phyloP scores from a whole-genome alignment of 2,329 filamentous ascomycete species.

The Trichoderma cornu-damae region DNA sequence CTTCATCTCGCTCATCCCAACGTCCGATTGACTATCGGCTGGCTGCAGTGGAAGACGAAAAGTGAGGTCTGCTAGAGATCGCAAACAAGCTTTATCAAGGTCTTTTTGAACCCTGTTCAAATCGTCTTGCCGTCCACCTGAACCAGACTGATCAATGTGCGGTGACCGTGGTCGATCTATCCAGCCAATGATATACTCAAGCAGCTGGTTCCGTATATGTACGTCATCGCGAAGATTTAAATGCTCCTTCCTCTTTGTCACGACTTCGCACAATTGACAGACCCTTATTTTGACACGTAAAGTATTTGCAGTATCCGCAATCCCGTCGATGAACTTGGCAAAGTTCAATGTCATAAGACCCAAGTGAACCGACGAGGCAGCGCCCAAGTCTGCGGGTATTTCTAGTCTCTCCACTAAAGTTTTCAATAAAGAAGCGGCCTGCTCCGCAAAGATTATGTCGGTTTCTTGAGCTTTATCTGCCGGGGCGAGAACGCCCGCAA shows the following conservation, averaged over 20 bases:
- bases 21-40: slow-evolving; percentile 60
- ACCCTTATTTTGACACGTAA: slow-evolving; percentile 64
- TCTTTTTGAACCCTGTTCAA: slow-evolving; percentile 55
- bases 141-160: slow-evolving; percentile 38
- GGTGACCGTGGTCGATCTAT: slow-evolving; percentile 57
- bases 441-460: slow-evolving; percentile 62
- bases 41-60: slow-evolving; percentile 63
- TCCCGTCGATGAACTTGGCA: slow-evolving; percentile 59
- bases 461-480: slow-evolving; percentile 51
- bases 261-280: slow-evolving; percentile 60
- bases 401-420: slow-evolving; percentile 60
- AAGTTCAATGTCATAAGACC: slow-evolving; percentile 60
- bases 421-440: slow-evolving; percentile 58
- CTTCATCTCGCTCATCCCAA: slow-evolving; percentile 62
- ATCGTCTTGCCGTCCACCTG: slow-evolving; percentile 52
- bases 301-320: slow-evolving; percentile 51
- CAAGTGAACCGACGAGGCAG: slow-evolving; percentile 59
- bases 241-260: slow-evolving; percentile 62
- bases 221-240: slow-evolving; percentile 65
- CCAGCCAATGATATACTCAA: slow-evolving; percentile 65
- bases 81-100: slow-evolving; percentile 60
- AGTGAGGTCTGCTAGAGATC: slow-evolving; percentile 60
- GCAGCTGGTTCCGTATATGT: slow-evolving; percentile 61
- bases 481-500: slow-evolving; percentile 50
- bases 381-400: slow-evolving; percentile 56